Base-by-base conservation (phyloP, 2,329 filamentous ascomycete genomes). In the Amesomyces nigricolor region DNA sequence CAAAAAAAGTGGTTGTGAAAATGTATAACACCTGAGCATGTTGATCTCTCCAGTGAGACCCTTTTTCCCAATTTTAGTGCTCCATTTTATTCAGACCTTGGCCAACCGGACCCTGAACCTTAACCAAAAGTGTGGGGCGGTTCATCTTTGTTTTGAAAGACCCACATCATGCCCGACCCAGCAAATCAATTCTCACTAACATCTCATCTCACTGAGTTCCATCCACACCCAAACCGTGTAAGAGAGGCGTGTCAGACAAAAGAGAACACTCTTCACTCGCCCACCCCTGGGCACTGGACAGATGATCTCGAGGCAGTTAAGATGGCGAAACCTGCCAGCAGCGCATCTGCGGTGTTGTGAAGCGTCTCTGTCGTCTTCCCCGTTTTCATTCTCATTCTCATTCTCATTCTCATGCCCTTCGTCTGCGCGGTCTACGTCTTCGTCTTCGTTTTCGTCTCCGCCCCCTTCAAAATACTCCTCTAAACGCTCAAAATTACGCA, bases 281-380 rank as follows among this genome's bases (percentile, higher is more conserved):
- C 35, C 10, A 32, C 40, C 26, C 26, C 14, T 10, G 40, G 16
- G 26, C 32, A 11, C 4, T 16, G 2, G 9, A 19, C 51, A 43
- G 32, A 61, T 62, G 58, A 38, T 57, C 7, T n/a, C 50, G 17
- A 59, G 48, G 54, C 51, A 54, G 22, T 32, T 58, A 39, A 51
- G 35, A 22, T 17, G 47, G 29, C 47, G 44, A 47, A 54, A 46
- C 35, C 45, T 29, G 17, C 37, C 54, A 22, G 32, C 38, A 30
- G 37, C 47, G 22, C 48, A 55, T 57, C 54, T 45, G 35, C 38
- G 38, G 26, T 42, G 42, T 40, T 50, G 51, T 16, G 42, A 37
- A n/a, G 26, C 32, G 11, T 37, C 55, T 32, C 43, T 48, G 14
- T 29, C 26, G 10, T 19, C 49, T 38, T 39, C 13, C 11, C 39